Percentiles rank a stretch among this genome's conserved stretches.
Conservation (phyloP, 306 rosid genomes). For the Citrullus amarus region DNA sequence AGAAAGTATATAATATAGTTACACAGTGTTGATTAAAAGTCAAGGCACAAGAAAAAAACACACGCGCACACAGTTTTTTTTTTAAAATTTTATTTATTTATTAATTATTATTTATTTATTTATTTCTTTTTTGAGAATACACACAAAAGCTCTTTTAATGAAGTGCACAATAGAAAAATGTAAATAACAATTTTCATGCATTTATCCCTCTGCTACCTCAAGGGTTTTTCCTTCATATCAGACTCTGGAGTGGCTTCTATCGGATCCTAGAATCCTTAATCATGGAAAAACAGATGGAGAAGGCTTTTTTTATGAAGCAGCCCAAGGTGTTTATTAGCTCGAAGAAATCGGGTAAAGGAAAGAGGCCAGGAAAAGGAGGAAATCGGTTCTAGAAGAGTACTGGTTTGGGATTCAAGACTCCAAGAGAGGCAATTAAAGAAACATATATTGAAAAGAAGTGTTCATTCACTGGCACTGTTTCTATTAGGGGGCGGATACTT, state of each 20-base stretch:
- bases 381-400: constrained; percentile 44
- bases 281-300: constrained; percentile 79
- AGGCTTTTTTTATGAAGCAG: constrained; percentile 52
- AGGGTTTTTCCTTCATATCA: constrained; percentile 15
- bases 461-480: constrained; percentile 51
- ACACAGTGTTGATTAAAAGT: neutral
- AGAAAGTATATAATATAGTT: constrained; percentile 13
- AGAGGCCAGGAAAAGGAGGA: constrained; percentile 57
- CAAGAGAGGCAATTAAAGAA: constrained; percentile 45
- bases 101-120: no score
- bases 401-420: constrained; percentile 54
- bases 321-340: constrained; percentile 59
- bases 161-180: neutral
- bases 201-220: neutral
- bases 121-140: no score
- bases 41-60: neutral
- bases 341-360: constrained; percentile 47
- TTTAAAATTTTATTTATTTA: no score
- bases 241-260: constrained; percentile 4
- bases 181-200: neutral
- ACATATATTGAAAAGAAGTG: constrained; percentile 59
- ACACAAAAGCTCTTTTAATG: neutral
- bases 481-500: constrained; percentile 54
- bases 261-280: neutral
- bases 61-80: no score